A percentile compares a stretch with the other conserved stretches of the same genome.
Conservation (phyloP, 1,284 basidiomycete genomes). For the Rhodofomes roseus region DNA sequence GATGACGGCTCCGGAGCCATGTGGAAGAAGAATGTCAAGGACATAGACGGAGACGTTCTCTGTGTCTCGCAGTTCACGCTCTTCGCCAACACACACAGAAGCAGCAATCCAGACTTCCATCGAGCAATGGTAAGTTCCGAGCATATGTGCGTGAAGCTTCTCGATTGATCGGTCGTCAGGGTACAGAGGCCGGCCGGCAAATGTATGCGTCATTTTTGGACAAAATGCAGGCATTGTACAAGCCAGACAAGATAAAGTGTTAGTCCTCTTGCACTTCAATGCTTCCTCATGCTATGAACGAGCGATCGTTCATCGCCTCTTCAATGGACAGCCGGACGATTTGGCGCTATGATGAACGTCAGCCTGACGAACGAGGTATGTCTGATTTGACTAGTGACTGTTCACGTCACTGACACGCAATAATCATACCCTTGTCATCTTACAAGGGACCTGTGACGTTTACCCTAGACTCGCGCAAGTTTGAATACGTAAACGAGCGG, state of each 20-base stretch:
- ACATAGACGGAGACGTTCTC: constrained; percentile 81
- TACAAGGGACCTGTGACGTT: constrained; percentile 88
- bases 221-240: constrained; percentile 61
- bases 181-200: constrained; percentile 60
- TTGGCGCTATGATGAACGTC: constrained; percentile 94
- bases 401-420: not conserved
- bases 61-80: constrained; percentile 93
- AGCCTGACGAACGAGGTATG: constrained; percentile 79
- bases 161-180: constrained; percentile 37
- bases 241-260: constrained; percentile 79
- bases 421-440: not conserved
- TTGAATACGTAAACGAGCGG: constrained; percentile 41
- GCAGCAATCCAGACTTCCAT: constrained; percentile 89
- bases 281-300: not conserved
- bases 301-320: not conserved
- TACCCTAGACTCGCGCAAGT: constrained; percentile 75
- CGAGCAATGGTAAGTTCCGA: constrained; percentile 69
- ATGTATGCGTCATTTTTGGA: constrained; percentile 74
- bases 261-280: not conserved
- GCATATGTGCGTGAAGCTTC: too few relatives aligned
- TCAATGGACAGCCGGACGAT: constrained; percentile 67
- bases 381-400: not conserved
- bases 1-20: constrained; percentile 56
- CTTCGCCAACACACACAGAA: constrained; percentile 83
- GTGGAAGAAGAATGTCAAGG: constrained; percentile 85